phyloP scores from a whole-genome alignment of 768 basidiomycete genomes.

The Gautieria morchelliformis region DNA sequence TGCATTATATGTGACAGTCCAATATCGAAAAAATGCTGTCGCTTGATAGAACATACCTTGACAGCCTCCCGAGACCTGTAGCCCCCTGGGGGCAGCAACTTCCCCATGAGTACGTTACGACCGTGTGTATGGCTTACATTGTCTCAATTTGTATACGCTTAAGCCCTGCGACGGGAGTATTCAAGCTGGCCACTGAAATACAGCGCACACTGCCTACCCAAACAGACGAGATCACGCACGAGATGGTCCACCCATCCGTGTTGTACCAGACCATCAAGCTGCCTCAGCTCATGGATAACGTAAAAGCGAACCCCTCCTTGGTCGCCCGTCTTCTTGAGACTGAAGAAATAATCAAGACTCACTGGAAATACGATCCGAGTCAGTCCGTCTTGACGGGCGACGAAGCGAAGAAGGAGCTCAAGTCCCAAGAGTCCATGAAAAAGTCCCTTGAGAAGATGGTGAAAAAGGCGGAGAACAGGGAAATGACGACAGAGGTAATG shows the following conservation, averaged over 20 bases:
- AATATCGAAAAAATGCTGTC: conserved; percentile 47
- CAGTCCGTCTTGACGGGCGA: conserved; percentile 36
- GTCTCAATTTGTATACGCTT: background rate
- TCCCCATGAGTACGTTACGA: conserved; percentile 48
- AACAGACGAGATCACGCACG: conserved; percentile 39
- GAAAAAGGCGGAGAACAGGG: background rate
- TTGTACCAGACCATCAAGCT: conserved; percentile 31
- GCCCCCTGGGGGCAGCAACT: conserved; percentile 51
- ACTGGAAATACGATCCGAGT: conserved; percentile 8
- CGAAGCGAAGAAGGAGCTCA: conserved; percentile 14
- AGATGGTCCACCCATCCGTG: conserved; percentile 55
- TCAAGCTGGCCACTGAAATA: conserved; percentile 32
- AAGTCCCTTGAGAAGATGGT: conserved; percentile 6
- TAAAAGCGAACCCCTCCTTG: conserved; percentile 36
- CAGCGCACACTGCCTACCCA: conserved; percentile 39
- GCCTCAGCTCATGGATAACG: conserved; percentile 23
- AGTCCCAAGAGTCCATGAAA: conserved; percentile 9
- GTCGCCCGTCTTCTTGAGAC: conserved; percentile 36
- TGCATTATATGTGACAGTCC: conserved; percentile 28
- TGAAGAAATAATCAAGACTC: conserved; percentile 37
- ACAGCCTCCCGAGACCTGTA: conserved; percentile 38
- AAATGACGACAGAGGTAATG: conserved; percentile 1
- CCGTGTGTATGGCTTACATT: background rate
- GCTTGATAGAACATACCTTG: conserved; percentile 45
- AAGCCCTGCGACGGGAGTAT: conserved; percentile 49